Evolutionary conservation across 2,329 filamentous ascomycete genomes (phyloP).

Genomic region (Fusarium irregulare): DNA sequence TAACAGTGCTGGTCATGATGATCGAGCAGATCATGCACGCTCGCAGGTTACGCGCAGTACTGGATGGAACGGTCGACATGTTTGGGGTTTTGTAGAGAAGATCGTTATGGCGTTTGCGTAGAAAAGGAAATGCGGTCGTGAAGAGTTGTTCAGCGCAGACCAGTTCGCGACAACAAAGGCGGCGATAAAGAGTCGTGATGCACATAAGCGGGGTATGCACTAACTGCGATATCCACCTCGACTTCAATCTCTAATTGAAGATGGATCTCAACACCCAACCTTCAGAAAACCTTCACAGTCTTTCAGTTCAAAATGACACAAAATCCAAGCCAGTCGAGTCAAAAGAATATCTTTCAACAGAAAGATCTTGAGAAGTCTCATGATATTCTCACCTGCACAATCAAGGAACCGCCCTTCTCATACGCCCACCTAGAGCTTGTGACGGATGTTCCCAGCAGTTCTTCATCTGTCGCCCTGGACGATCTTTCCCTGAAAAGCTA

Average conservation of each 20-base stretch:
- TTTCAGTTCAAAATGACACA: conserved; percentile 38
- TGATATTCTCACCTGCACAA: conserved; percentile 63
- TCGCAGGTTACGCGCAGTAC: conserved; percentile 86
- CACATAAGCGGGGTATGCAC: conserved; percentile 37
- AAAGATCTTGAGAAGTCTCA: conserved; percentile 55
- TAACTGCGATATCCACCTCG: conserved; percentile 15
- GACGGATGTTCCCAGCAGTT: conserved; percentile 42
- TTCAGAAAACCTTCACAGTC: background rate
- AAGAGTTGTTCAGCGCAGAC: conserved; percentile 10
- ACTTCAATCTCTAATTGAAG: conserved; percentile 19
- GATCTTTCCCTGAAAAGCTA: conserved; percentile 71
- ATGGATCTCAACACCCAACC: conserved; percentile 3
- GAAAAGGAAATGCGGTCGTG: background rate
- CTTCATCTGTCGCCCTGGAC: conserved; percentile 60
- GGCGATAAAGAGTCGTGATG: conserved; percentile 30
- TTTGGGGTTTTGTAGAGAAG: background rate
- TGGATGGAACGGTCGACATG: conserved; percentile 69
- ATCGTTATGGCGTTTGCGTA: background rate
- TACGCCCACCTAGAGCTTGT: conserved; percentile 67
- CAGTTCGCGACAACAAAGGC: conserved; percentile 26
- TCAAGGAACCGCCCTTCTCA: conserved; percentile 64
- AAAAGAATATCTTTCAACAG: conserved; percentile 47
- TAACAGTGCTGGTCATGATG: conserved; percentile 82
- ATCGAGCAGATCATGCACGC: conserved; percentile 99
- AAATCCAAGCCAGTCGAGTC: conserved; percentile 23